These are phyloP conservation scores for Luffa aegyptiaca DNA, from an alignment of 306 rosid genomes.

Conservation along the genomic window DNA sequence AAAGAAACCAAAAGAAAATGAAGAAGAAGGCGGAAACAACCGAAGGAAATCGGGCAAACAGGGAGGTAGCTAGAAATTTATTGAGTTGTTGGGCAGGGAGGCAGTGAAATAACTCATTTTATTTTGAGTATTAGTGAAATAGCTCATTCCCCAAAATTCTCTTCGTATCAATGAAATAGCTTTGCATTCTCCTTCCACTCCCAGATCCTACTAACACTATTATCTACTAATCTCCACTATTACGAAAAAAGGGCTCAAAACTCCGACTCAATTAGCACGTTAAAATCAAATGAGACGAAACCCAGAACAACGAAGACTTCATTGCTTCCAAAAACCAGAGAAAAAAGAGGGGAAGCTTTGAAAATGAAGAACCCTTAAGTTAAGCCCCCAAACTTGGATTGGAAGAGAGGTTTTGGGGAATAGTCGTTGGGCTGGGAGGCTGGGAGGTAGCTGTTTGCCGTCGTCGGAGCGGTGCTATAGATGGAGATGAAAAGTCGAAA, in stretches of 20 bases:
- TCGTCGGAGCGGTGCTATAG: too few species aligned
- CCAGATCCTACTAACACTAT: not conserved
- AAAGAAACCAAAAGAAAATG: not conserved
- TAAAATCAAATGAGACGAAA: not conserved
- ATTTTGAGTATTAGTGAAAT: too few species aligned
- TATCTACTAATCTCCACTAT: not conserved
- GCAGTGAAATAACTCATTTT: too few species aligned
- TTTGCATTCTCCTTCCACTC: not conserved
- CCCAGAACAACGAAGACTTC: not conserved
- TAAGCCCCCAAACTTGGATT: not conserved
- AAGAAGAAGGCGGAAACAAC: not conserved
- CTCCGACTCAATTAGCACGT: not conserved
- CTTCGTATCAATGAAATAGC: not conserved
- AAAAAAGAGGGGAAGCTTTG: not conserved
- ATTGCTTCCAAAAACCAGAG: not conserved
- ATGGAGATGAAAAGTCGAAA: too few species aligned
- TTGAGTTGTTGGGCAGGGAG: too few species aligned
- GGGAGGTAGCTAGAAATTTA: not conserved
- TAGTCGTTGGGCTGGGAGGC: too few species aligned
- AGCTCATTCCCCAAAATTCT: too few species aligned
- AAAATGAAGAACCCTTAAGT: not conserved
- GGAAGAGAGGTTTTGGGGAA: slow-evolving; percentile 1
- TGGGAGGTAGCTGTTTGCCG: too few species aligned
- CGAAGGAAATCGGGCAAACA: not conserved
- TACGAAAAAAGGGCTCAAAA: not conserved